Evolutionary conservation across 345 rosid species (phyloP), one percentile per base, ranked within the genome.

Genomic region (Eucalyptus rudis): DNA sequence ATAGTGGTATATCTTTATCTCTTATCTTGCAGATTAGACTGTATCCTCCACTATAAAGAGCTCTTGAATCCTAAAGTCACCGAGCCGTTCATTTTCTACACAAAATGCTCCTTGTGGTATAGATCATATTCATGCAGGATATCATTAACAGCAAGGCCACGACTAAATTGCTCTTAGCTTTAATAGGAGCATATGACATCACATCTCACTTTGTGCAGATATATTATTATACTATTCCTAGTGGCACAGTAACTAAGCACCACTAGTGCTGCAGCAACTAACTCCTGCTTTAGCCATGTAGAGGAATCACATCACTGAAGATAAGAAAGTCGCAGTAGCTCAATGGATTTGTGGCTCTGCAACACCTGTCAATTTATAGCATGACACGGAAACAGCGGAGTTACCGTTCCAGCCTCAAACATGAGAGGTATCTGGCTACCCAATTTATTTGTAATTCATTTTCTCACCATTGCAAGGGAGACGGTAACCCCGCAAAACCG

Each of bases 131-230:
- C 83, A 76, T 1, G 81, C 45, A 17, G 81, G 81, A 71, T 36
- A 36, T 71, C 45, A 71, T 71, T 36, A 36, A 36, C 45, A 36
- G 11, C 83, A 1, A 76, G 47, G 47, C 83, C 83, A 76, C 27
- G 2, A 76, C 43, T 40, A 76, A 40, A 76, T 76, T 89, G 89
- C 19, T 87, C 49, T 88, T 88, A 86, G 87, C 56, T 83, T 79
- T 92, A 89, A 50, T 80, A 40, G 83, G 59, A 49, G 71, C 90
- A 88, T 27, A 89, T 93, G 94, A 94, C 90, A 93, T 87, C 92
- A 89, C 85, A 20, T 88, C 89, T 93, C 92, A 89, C 94, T 94
- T 92, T 49, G 59, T 33, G 43, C 86, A n/a, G 91, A 90, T 87
- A 43, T 86, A 13, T 86, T 90, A 86, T 92, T 89, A 85, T 86